A percentile compares a stretch with the other conserved stretches of the same genome.
Evolutionary conservation across 768 basidiomycete species (phyloP).

Genomic region (Xerocomellus chrysenteron): DNA sequence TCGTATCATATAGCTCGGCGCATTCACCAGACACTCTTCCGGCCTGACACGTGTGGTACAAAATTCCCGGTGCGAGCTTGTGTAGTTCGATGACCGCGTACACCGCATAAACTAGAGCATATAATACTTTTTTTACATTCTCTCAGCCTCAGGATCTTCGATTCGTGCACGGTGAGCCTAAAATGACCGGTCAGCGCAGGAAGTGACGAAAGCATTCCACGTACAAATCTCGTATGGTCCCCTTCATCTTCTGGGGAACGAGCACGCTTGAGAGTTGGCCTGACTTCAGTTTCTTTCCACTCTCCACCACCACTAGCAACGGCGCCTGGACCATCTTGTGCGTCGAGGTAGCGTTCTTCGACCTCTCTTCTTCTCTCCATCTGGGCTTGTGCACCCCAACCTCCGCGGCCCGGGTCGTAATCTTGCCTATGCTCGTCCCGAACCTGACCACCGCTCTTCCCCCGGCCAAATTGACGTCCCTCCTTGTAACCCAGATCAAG

Average conservation of each 20-base stretch:
- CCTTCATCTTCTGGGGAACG: constrained; percentile 80
- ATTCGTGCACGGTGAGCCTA: constrained; percentile 60
- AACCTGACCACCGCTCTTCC: constrained; percentile 95
- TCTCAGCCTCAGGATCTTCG: constrained; percentile 64
- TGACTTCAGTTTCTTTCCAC: constrained; percentile 69
- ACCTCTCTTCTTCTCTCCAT: constrained; percentile 76
- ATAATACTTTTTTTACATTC: constrained; percentile 52
- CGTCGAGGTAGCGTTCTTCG: constrained; percentile 84
- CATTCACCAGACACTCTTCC: constrained; percentile 57
- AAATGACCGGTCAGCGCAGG: constrained; percentile 5
- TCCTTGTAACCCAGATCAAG: constrained; percentile 96
- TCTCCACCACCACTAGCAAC: constrained; percentile 84
- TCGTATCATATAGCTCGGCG: constrained; percentile 66
- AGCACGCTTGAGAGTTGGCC: constrained; percentile 57
- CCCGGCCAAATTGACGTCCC: constrained; percentile 94
- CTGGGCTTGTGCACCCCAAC: constrained; percentile 89
- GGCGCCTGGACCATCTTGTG: constrained; percentile 73
- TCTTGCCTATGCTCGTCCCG: constrained; percentile 97
- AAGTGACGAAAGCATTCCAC: constrained; percentile 24
- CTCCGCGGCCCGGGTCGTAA: constrained; percentile 94
- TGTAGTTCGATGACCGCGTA: constrained; percentile 45
- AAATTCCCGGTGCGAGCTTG: constrained; percentile 47
- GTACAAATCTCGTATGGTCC: constrained; percentile 54
- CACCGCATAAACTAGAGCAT: constrained; percentile 26
- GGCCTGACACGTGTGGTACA: constrained; percentile 34